Evolutionary conservation across 2,329 filamentous ascomycete genomes (phyloP).

Genomic region (Claviceps sp.): DNA sequence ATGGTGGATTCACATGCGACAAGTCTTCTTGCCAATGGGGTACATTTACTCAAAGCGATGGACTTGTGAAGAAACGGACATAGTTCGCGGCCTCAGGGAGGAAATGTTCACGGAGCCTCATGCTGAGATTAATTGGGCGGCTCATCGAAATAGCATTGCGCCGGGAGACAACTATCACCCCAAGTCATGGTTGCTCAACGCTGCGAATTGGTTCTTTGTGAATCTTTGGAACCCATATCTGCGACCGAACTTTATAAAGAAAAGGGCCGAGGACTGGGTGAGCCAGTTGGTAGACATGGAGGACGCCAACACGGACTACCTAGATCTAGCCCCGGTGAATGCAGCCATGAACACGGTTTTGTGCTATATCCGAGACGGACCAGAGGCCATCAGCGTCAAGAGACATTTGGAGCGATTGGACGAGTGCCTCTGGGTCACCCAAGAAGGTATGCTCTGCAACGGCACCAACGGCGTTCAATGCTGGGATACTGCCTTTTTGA

Average conservation of each 20-base stretch:
- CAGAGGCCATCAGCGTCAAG: conserved; percentile 55
- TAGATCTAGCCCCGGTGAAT: conserved; percentile 79
- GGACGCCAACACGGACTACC: conserved; percentile 82
- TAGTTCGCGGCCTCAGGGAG: conserved; percentile 59
- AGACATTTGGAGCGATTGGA: conserved; percentile 69
- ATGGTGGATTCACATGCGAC: conserved; percentile 98
- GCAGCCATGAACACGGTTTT: conserved; percentile 79
- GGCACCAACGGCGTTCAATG: conserved; percentile 97
- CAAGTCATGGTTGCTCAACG: conserved; percentile 71
- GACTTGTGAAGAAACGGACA: conserved; percentile 59
- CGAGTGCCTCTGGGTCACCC: conserved; percentile 84
- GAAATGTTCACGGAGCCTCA: conserved; percentile 76
- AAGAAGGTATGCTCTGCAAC: conserved; percentile 86
- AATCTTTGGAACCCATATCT: conserved; percentile 72
- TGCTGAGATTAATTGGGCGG: conserved; percentile 62
- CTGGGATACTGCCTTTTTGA: conserved; percentile 89
- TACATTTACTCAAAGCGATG: conserved; percentile 79
- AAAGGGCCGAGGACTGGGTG: conserved; percentile 65
- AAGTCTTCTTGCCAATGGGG: conserved; percentile 87
- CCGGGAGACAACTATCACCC: conserved; percentile 81
- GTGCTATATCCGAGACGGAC: conserved; percentile 76
- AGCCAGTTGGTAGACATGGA: conserved; percentile 81
- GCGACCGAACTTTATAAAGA: conserved; percentile 49
- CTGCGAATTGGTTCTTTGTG: conserved; percentile 64
- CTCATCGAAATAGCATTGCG: conserved; percentile 71